Base-by-base conservation (phyloP, 352 stramenopile genomes). In the Globisporangium splendens region DNA sequence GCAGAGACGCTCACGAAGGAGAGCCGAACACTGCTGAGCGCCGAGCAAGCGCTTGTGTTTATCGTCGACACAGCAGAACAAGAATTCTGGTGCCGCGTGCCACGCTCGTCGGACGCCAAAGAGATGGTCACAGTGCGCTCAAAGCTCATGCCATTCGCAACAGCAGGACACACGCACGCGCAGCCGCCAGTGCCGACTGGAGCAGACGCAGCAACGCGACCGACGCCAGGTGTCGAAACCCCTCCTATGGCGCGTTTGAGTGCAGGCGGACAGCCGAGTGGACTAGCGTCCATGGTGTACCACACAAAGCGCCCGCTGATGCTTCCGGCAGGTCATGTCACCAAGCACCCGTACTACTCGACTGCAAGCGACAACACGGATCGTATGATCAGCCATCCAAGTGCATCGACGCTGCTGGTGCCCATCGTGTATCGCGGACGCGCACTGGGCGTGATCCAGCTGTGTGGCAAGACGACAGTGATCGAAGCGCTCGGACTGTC, bases 81-180 rank as follows among this genome's bases (percentile, higher is more conserved):
- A 17, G 83, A 92, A 43, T 89, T 92, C 22, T 92, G 83, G 83
- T 89, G 83, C 28, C 79, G 83, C 17, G 57, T 88, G 15, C 69
- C 70, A 7, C 67, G 67, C 10, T 28, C 58, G 20, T n/a, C 62
- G 4, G 20, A 61, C 20, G 14, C 56, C 39, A 53, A 56, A 21
- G 38, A 79, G 58, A 66, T 49, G 49, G 51, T 62, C 39, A 88
- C 77, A 0, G 63, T 83, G 2, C 73, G 77, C 11, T 88, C 73
- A 7, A 65, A 61, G 12, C 61, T 88, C 38, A 65, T 74, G 33
- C 64, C 65, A n/a, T 58, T 81, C 12, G 49, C 56, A 18, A 50
- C 56, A 11, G 22, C 61, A 46, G 46, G 51, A 1, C 38, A 41
- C 14, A 5, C 12, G 10, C 14, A 49, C 28, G 7, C 28, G 7